Conservation (phyloP, 2,329 filamentous ascomycete genomes). For the Lecanosticta acicola region DNA sequence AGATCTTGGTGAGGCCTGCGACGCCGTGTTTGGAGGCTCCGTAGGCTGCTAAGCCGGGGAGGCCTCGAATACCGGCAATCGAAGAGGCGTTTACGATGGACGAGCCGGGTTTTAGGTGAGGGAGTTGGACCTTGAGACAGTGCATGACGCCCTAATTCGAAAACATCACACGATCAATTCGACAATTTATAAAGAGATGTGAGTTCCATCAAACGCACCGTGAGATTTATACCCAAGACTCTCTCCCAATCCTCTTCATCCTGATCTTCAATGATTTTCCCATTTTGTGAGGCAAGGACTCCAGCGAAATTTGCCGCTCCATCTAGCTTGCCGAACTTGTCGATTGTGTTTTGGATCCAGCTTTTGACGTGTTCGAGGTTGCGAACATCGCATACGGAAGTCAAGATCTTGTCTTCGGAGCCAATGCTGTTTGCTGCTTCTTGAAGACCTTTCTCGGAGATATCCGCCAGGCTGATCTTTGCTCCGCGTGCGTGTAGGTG, state of each 20-base stretch:
- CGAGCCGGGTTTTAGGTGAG: constrained; percentile 41
- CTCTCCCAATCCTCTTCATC: constrained; percentile 30
- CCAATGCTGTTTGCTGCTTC: constrained; percentile 19
- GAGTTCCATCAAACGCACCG: constrained; percentile 3
- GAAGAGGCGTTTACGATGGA: constrained; percentile 53
- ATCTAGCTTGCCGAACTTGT: constrained; percentile 31
- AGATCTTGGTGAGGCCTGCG: constrained; percentile 18
- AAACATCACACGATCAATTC: no score
- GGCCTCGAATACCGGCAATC: constrained; percentile 35
- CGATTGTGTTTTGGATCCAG: constrained; percentile 30
- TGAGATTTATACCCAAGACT: constrained; percentile 24
- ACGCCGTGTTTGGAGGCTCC: constrained; percentile 22
- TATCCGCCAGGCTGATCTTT: constrained; percentile 44
- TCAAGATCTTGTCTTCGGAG: constrained; percentile 10
- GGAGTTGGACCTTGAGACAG: constrained; percentile 44
- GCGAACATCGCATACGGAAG: constrained; percentile 23
- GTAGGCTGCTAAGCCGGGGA: constrained; percentile 10
- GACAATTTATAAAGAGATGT: constrained; percentile 1
- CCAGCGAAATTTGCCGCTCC: constrained; percentile 40
- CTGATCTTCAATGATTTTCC: constrained; percentile 11
- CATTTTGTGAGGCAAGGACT: constrained; percentile 16
- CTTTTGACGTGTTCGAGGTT: constrained; percentile 20
- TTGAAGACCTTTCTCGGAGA: constrained; percentile 35
- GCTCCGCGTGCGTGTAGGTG: constrained; percentile 42
- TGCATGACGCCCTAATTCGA: constrained; percentile 46